Percentiles rank a stretch among this genome's conserved stretches.
phyloP scores from a whole-genome alignment of 83 land plant species.

The Isoetes engelmannii region DNA sequence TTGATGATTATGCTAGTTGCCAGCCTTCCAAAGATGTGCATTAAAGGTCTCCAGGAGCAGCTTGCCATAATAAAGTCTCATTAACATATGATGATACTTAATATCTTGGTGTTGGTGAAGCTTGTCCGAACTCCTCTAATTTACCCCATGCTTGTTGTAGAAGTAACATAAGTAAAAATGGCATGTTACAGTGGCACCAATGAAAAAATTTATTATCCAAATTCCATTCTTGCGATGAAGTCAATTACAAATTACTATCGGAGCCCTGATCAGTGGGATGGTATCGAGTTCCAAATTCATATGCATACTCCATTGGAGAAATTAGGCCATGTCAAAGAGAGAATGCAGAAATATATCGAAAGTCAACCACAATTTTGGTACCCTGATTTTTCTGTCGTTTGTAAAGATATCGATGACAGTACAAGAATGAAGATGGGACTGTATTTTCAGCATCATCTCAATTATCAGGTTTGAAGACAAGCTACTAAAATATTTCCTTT shows the following conservation, averaged over 20 bases:
- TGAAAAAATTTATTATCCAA: conserved; percentile 39
- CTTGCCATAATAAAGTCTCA: not conserved
- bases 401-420: conserved; percentile 19
- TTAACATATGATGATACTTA: too few relatives aligned
- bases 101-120: too few relatives aligned
- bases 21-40: too few relatives aligned
- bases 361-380: conserved; percentile 18
- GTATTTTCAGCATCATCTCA: conserved; percentile 14
- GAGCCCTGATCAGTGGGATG: conserved; percentile 43
- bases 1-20: too few relatives aligned
- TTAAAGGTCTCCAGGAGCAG: too few relatives aligned
- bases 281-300: conserved; percentile 36
- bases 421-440: conserved; percentile 15
- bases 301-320: conserved; percentile 35
- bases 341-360: conserved; percentile 14
- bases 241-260: conserved; percentile 35
- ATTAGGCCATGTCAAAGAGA: conserved; percentile 22
- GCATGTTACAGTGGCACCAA: conserved; percentile 31
- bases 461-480: conserved; percentile 5
- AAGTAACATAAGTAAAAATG: too few relatives aligned
- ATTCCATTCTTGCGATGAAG: conserved; percentile 30
- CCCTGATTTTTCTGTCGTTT: conserved; percentile 11
- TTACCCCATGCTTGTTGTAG: too few relatives aligned
- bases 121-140: too few relatives aligned
- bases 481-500: not conserved